phyloP scores from a whole-genome alignment of 2,329 filamentous ascomycete genomes.

The Penicillium verrucosum region DNA sequence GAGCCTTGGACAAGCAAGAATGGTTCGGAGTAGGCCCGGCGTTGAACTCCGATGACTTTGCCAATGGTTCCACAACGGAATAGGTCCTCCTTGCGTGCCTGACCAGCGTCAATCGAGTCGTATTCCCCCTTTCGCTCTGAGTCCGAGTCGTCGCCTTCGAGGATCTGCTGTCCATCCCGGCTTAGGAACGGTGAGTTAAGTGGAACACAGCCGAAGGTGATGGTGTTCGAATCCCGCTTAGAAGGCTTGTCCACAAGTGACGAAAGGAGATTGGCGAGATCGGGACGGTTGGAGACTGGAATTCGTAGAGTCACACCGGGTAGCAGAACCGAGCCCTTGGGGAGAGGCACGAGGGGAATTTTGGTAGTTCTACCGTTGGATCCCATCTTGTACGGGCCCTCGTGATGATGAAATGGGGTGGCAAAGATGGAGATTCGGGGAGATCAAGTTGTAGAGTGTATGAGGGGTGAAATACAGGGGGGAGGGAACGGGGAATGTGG shows the following conservation, averaged over 20 bases:
- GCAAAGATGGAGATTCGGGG: conserved; percentile 4
- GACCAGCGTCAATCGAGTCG: conserved; percentile 55
- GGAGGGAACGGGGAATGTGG: background rate
- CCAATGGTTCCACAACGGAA: conserved; percentile 80
- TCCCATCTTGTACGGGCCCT: conserved; percentile 30
- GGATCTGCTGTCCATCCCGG: conserved; percentile 69
- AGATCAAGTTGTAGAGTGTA: background rate
- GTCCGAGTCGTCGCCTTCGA: conserved; percentile 61
- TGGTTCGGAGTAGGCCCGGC: conserved; percentile 70
- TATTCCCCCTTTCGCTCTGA: conserved; percentile 43
- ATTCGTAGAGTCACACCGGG: conserved; percentile 84
- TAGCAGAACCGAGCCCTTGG: conserved; percentile 75
- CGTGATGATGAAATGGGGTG: conserved; percentile 6
- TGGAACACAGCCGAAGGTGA: conserved; percentile 85
- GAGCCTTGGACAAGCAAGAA: conserved; percentile 83
- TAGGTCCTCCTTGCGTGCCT: conserved; percentile 67
- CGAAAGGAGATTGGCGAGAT: conserved; percentile 83
- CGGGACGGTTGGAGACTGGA: conserved; percentile 75
- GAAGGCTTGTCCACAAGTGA: conserved; percentile 72
- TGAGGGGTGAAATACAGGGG: background rate
- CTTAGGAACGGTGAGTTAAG: conserved; percentile 72
- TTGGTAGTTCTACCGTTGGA: conserved; percentile 40
- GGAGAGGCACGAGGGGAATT: conserved; percentile 77
- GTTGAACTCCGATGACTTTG: conserved; percentile 74
- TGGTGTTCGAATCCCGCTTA: conserved; percentile 61